Evolutionary conservation across 768 basidiomycete species (phyloP).

Genomic region (Tephrocybe sp.): DNA sequence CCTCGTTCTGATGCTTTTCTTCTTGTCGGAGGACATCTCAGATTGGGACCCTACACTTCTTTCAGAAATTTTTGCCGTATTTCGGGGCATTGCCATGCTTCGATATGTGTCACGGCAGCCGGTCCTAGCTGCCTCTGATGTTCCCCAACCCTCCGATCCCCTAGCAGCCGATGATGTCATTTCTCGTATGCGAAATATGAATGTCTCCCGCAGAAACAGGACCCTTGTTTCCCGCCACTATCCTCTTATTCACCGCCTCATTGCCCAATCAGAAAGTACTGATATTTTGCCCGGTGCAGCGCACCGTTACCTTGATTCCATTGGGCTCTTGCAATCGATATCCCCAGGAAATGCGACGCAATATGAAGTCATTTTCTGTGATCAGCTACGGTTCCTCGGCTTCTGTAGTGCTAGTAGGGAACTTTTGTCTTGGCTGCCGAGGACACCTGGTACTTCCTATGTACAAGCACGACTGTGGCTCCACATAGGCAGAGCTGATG

Average conservation of each 20-base stretch:
- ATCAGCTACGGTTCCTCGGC: slow-evolving; percentile 61
- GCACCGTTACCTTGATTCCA: slow-evolving; percentile 67
- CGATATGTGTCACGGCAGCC: slow-evolving; percentile 60
- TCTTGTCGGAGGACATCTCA: slow-evolving; percentile 61
- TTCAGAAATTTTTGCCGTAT: slow-evolving; percentile 76
- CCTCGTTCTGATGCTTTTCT: slow-evolving; percentile 66
- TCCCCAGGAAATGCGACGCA: slow-evolving; percentile 66
- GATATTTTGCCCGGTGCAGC: slow-evolving; percentile 55
- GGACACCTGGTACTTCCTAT: slow-evolving; percentile 73
- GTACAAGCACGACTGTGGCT: slow-evolving; percentile 68
- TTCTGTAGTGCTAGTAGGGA: slow-evolving; percentile 60
- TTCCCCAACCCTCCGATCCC: slow-evolving; percentile 13
- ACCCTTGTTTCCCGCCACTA: slow-evolving; percentile 47
- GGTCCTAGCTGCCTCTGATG: slow-evolving; percentile 29
- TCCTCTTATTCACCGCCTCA: slow-evolving; percentile 62
- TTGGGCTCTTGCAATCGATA: slow-evolving; percentile 64
- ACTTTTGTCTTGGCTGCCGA: slow-evolving; percentile 74
- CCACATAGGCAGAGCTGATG: slow-evolving; percentile 63
- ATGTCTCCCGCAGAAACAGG: slow-evolving; percentile 53
- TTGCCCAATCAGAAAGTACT: slow-evolving; percentile 48
- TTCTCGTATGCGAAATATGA: slow-evolving; percentile 68
- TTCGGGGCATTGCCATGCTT: slow-evolving; percentile 73
- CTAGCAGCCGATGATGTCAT: slow-evolving; percentile 56
- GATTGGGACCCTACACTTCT: slow-evolving; percentile 64
- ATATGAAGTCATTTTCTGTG: slow-evolving; percentile 71